A percentile compares a stretch with the other conserved stretches of the same genome.
phyloP scores from a whole-genome alignment of 2,329 filamentous ascomycete species.

The Calonectria fujianensis region DNA sequence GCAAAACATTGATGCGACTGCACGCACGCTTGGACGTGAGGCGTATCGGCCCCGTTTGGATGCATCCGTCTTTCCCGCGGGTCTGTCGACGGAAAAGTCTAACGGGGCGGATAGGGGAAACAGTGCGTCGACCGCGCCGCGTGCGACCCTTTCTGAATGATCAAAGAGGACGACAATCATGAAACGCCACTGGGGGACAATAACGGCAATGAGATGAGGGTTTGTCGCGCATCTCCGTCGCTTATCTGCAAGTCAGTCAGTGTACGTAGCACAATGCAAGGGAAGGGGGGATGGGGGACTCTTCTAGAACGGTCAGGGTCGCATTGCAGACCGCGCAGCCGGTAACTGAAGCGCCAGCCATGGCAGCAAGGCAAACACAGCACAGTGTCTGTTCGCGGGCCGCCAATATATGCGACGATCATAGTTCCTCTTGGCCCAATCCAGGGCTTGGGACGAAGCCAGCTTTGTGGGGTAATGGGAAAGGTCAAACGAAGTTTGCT shows the following conservation, averaged over 20 bases:
- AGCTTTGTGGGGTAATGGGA: constrained; percentile 8
- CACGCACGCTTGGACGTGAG: constrained; percentile 23
- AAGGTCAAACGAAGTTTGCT: constrained; percentile 5
- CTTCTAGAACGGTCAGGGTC: constrained; percentile 50
- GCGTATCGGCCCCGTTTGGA: constrained; percentile 12
- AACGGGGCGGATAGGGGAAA: not conserved
- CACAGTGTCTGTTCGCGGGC: constrained; percentile 8
- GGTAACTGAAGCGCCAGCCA: constrained; percentile 17
- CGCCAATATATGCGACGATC: constrained; percentile 18
- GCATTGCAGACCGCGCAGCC: constrained; percentile 36
- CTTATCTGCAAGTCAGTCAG: constrained; percentile 52
- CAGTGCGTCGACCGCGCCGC: not conserved
- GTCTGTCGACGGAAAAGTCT: not conserved
- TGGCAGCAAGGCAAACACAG: constrained; percentile 9
- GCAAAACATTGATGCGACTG: constrained; percentile 28
- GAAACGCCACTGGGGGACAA: constrained; percentile 44
- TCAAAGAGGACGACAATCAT: constrained; percentile 26
- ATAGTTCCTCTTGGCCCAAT: constrained; percentile 3
- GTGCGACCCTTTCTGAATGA: not conserved
- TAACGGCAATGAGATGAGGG: constrained; percentile 38
- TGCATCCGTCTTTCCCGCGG: constrained; percentile 15
- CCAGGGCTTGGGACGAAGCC: constrained; percentile 6
- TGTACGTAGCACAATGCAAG: constrained; percentile 33
- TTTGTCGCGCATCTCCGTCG: constrained; percentile 51
- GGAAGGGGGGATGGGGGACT: constrained; percentile 34